Conservation (phyloP, 2,329 filamentous ascomycete species). For the Apiospora hydei region DNA sequence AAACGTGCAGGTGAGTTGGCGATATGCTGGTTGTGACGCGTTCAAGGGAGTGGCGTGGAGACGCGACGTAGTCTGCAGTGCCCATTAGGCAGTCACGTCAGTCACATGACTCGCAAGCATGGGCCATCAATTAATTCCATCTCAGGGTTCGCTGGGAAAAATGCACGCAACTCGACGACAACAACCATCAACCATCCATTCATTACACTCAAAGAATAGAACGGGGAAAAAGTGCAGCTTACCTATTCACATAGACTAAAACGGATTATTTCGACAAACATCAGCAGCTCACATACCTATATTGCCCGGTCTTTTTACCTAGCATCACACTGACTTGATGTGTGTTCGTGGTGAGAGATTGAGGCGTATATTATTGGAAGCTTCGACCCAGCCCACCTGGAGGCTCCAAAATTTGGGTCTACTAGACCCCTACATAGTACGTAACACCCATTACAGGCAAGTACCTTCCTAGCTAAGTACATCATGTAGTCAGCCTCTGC, state of each 20-base stretch:
- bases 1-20: not conserved
- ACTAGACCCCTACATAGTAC: too few relatives aligned
- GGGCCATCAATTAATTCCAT: not conserved
- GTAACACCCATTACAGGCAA: not conserved
- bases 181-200: too few relatives aligned
- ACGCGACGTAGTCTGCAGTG: not conserved
- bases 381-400: not conserved
- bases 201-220: not conserved
- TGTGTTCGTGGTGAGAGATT: not conserved
- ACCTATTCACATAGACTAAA: not conserved
- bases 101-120: conserved; percentile 9
- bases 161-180: not conserved
- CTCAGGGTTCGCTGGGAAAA: not conserved
- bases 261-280: not conserved
- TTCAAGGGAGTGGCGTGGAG: not conserved
- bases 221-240: not conserved
- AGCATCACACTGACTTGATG: not conserved
- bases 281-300: too few relatives aligned
- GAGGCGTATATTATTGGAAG: not conserved
- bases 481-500: not conserved
- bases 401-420: not conserved
- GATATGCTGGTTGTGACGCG: conserved; percentile 13
- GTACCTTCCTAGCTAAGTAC: not conserved
- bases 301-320: too few relatives aligned
- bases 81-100: conserved; percentile 5